phyloP scores from a whole-genome alignment of 305 asterid genomes.

The Fraxinus greggii region DNA sequence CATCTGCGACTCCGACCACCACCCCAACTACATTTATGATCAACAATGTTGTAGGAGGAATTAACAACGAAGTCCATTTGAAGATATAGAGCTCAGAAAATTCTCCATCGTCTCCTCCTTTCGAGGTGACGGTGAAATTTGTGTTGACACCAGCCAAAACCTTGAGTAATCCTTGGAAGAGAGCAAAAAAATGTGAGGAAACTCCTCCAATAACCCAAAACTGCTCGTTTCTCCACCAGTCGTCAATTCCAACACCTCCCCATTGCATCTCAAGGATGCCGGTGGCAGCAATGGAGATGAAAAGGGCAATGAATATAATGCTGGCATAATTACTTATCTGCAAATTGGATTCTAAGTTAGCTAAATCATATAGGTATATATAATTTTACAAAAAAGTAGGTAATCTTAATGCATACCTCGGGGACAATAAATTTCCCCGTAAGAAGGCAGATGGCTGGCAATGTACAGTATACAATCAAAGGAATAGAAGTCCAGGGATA shows the following conservation, averaged over 20 bases:
- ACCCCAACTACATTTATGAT: constrained; percentile 70
- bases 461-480: constrained; percentile 68
- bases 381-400: neutral
- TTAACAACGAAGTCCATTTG: constrained; percentile 78
- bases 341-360: constrained; percentile 7
- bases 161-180: constrained; percentile 80
- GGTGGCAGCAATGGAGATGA: constrained; percentile 72
- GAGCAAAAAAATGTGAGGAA: constrained; percentile 86
- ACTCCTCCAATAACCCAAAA: constrained; percentile 96
- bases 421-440: constrained; percentile 82
- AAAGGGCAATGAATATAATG: constrained; percentile 68
- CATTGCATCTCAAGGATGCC: constrained; percentile 91
- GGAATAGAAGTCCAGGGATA: constrained; percentile 89
- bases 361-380: neutral
- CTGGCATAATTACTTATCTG: constrained; percentile 87
- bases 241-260: constrained; percentile 82
- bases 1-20: constrained; percentile 68
- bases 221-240: constrained; percentile 98
- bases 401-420: constrained; percentile 41
- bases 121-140: constrained; percentile 81
- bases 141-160: constrained; percentile 85
- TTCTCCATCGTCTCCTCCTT: constrained; percentile 83
- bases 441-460: constrained; percentile 86
- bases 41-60: constrained; percentile 73
- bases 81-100: constrained; percentile 73